These are phyloP conservation scores for Sclerotinia borealis DNA, from an alignment of 2,329 filamentous ascomycete genomes.

Conservation along the genomic window DNA sequence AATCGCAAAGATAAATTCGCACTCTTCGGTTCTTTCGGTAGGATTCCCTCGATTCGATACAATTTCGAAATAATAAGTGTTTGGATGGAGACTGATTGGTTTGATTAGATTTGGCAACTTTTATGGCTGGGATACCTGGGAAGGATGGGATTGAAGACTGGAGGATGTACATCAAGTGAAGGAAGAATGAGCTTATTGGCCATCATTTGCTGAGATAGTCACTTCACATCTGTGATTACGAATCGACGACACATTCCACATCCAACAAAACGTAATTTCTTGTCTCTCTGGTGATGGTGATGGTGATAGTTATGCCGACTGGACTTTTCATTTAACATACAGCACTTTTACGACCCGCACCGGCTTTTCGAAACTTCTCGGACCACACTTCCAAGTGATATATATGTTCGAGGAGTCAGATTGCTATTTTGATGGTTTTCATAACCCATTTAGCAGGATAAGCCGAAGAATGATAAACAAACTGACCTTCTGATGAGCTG, in stretches of 20 bases:
- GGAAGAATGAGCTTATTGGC: constrained; percentile 23
- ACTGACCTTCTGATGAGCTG: constrained; percentile 57
- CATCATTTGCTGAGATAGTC: constrained; percentile 31
- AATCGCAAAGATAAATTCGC: constrained; percentile 33
- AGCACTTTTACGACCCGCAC: constrained; percentile 1
- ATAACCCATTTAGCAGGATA: constrained; percentile 11
- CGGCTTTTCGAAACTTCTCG: constrained; percentile 33
- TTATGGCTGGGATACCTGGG: constrained; percentile 11
- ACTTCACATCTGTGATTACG: constrained; percentile 26
- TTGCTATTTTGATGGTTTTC: constrained; percentile 31
- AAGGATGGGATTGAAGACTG: background rate
- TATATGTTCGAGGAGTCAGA: constrained; percentile 31
- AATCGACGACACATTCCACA: constrained; percentile 30
- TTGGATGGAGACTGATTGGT: background rate
- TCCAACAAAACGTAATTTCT: constrained; percentile 20
- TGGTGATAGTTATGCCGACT: background rate
- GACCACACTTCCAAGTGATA: constrained; percentile 30
- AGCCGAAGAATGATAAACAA: constrained; percentile 35
- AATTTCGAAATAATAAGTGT: background rate
- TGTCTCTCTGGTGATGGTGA: constrained; percentile 3
- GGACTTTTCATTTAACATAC: constrained; percentile 13
- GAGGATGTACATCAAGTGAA: constrained; percentile 18
- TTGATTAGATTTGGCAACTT: constrained; percentile 12
- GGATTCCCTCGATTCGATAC: constrained; percentile 3
- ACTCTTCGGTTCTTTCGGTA: constrained; percentile 28